These are phyloP conservation scores for Salix purpurea DNA, from an alignment of 345 rosid species.

Conservation along the genomic window DNA sequence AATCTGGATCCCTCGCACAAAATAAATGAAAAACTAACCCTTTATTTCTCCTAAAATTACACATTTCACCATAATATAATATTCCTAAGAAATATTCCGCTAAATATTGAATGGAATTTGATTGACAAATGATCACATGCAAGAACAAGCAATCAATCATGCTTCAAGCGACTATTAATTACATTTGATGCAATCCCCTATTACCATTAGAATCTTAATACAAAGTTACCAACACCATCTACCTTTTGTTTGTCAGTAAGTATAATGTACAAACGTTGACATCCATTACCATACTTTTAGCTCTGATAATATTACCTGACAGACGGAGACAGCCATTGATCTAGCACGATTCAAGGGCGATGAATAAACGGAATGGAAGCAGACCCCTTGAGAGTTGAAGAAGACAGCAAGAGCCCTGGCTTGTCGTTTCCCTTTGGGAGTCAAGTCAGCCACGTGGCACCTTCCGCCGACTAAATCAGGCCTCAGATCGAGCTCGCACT, in stretches of 20 bases:
- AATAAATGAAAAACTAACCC: not conserved
- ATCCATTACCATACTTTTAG: not conserved
- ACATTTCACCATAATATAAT: not conserved
- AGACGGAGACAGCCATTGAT: slow-evolving; percentile 73
- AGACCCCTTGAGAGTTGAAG: slow-evolving; percentile 69
- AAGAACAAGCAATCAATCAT: not conserved
- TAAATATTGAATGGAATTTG: not conserved
- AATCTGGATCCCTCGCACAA: not conserved
- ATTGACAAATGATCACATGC: not conserved
- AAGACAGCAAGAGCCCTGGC: slow-evolving; percentile 90
- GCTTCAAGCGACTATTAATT: not conserved
- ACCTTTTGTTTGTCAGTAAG: not conserved
- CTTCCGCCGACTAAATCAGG: slow-evolving; percentile 82
- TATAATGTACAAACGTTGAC: not conserved
- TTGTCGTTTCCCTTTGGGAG: slow-evolving; percentile 75
- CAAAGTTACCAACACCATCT: not conserved
- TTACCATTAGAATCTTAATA: not conserved
- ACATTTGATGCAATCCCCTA: not conserved
- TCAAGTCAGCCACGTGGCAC: slow-evolving; percentile 61
- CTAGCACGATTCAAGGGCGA: slow-evolving; percentile 84
- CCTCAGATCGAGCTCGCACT: slow-evolving; percentile 64
- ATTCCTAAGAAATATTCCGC: not conserved
- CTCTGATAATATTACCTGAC: slow-evolving; percentile 46
- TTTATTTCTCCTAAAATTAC: not conserved
- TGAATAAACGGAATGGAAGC: slow-evolving; percentile 62